Conservation (phyloP, 192 early-diverging fungal genomes). For the Dispira simplex region DNA sequence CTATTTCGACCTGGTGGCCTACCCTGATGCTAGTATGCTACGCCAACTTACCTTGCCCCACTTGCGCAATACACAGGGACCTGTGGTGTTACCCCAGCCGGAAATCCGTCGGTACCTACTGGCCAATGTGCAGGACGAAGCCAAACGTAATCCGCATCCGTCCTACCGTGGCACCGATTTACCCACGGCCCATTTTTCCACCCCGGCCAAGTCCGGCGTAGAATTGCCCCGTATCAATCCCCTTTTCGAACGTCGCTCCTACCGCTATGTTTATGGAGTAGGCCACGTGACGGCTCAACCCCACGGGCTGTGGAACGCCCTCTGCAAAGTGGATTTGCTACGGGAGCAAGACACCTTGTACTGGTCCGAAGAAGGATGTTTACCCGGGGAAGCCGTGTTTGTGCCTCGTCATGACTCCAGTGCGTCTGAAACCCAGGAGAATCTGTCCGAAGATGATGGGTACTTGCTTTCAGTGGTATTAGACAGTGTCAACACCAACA, state of each 20-base stretch:
- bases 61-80: constrained; percentile 28
- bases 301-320: constrained; percentile 33
- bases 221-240: constrained; percentile 38
- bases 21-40: constrained; percentile 39
- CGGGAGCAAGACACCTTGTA: constrained; percentile 19
- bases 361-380: constrained; percentile 45
- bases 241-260: constrained; percentile 21
- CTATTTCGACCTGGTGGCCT: constrained; percentile 43
- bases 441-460: constrained; percentile 53
- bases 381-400: constrained; percentile 68
- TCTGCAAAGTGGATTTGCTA: constrained; percentile 34
- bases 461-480: constrained; percentile 59
- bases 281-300: constrained; percentile 23
- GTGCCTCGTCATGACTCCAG: constrained; percentile 29
- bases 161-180: constrained; percentile 12
- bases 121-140: constrained; percentile 38
- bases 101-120: constrained; percentile 48
- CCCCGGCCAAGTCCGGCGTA: constrained; percentile 26
- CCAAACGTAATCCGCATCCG: constrained; percentile 29
- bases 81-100: constrained; percentile 26
- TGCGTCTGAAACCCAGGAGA: constrained; percentile 17
- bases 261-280: constrained; percentile 34
- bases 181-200: constrained; percentile 18
- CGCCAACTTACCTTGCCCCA: constrained; percentile 37
- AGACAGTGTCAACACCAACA: constrained; percentile 40